Percentiles rank a stretch among this genome's conserved stretches.
Evolutionary conservation across 2,329 filamentous ascomycete species (phyloP).

Genomic region (Aaosphaeria pasadenensis): DNA sequence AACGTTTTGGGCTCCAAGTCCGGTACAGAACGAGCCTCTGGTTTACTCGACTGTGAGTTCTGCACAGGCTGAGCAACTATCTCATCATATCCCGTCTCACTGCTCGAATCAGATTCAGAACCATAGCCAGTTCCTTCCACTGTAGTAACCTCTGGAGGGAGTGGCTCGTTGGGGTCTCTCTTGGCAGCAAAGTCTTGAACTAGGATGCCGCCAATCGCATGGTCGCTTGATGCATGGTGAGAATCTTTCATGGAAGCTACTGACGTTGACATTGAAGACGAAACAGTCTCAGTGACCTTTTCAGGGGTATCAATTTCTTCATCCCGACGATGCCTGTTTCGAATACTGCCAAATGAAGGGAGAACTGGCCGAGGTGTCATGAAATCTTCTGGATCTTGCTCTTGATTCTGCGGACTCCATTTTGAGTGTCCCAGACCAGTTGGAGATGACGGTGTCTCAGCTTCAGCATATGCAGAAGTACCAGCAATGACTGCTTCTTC

Average conservation of each 20-base stretch:
- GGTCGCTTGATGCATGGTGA: conserved; percentile 58
- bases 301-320: conserved; percentile 50
- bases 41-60: background rate
- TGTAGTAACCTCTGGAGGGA: conserved; percentile 69
- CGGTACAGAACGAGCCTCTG: conserved; percentile 7
- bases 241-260: conserved; percentile 33
- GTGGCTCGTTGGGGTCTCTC: conserved; percentile 53
- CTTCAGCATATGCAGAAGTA: conserved; percentile 34
- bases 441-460: conserved; percentile 15
- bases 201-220: conserved; percentile 56
- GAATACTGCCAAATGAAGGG: conserved; percentile 72
- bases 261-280: conserved; percentile 35
- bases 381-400: conserved; percentile 62
- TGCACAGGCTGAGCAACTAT: background rate
- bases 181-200: conserved; percentile 53
- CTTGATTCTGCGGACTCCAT: conserved; percentile 46
- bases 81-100: conserved; percentile 8
- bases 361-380: conserved; percentile 74
- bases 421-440: conserved; percentile 29
- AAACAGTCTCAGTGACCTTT: conserved; percentile 48
- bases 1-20: conserved; percentile 24
- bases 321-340: conserved; percentile 55
- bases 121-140: conserved; percentile 64
- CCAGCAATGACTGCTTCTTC: conserved; percentile 60
- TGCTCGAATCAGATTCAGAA: conserved; percentile 54